Base-by-base conservation (phyloP, 805 yeast species). In the Dipodascus albidus region DNA sequence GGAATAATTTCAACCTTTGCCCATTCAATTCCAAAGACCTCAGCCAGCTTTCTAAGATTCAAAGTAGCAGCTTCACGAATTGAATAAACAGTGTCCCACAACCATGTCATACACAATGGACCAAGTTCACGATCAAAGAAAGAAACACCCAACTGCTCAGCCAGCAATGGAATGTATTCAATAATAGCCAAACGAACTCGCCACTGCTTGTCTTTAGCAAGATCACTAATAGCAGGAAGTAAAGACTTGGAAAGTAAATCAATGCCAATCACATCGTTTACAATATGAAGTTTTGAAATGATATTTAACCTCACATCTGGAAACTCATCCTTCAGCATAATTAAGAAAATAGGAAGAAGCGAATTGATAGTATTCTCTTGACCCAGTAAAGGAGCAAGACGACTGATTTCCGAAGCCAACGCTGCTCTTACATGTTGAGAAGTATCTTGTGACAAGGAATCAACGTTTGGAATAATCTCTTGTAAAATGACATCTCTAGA, bases 171-270 rank as follows among this genome's bases (percentile, higher is more conserved):
- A 60, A 90, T 88, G 71, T 93, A 93, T 67, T 93, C 96, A 64
- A 93, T 93, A 57, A 93, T 93, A 9, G 98, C 98, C 66, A 93
- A 76, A 66, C 98, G 82, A 24, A 93, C 97, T 65, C 99, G 82
- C 99, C 99, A 93, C 65, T 90, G 91, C 63, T 85, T 85, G 71
- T 93, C 99, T 66, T 89, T 90, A 9, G 99, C 98, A 60, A 93
- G 77, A 60, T 91, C 96, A 9, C 95, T 83, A 60, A 93, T 91
- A 2, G 99, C 98, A 2, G 99, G 99, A 59, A 93, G 75, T 58
- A 93, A 74, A 42, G 89, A 84, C 62, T 89, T 90, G 23, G 96
- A 83, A 59, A 93, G 75, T 57, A 86, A 73, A 61, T 85, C 90
- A 59, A 93, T 88, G 27, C 99, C 99, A 61, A 93, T 86, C 52